Evolutionary conservation across 116 monocot genomes (phyloP), one percentile per base, ranked within the genome.

Genomic region (Papilionanthe hybrid): DNA sequence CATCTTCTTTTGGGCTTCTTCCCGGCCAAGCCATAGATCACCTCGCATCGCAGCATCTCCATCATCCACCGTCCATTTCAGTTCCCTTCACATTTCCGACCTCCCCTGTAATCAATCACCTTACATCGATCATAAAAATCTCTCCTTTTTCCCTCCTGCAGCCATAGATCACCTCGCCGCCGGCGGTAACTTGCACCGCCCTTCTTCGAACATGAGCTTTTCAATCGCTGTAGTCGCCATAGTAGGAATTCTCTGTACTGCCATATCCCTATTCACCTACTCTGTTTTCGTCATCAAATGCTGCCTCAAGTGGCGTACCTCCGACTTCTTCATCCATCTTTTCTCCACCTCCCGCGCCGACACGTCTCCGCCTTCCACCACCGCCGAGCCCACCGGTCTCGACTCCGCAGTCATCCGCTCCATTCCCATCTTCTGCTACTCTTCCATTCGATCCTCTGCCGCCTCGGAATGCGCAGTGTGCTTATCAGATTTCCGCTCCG

Each of bases 401-500:
- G 77, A 78, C 28, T 6, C 44, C 37, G 49, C 82, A 11, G 41
- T 77, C 77, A 82, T 82, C 66, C 49, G 68, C 82, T 68, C 82
- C 71, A 77, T 82, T 72, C 78, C 82, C 37, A 78, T 77, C 72
- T 42, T 72, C 69, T 78, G 72, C 32, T 82, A 71, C 82, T 32
- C 77, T 55, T 15, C 27, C 28, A 53, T 29, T 47, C 17, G 1
- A 55, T n/a, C 15, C 1, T 22, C 44, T 15, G 18, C 55, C 3
- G 5, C 42, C n/a, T 1, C 42, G 30, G 91, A 91, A 56, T 94
- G 93, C 75, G 84, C 89, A 3, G 85, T 94, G 18, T 94, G 93
- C 74, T 55, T 94, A 44, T 76, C 47, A 32, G 91, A 89, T 58
- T 94, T 94, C 85, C 79, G 75, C 27, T 78, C 86, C 3, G 78